Evolutionary conservation across 2,329 filamentous ascomycete genomes (phyloP).

Genomic region (Colletotrichum orchidophilum): DNA sequence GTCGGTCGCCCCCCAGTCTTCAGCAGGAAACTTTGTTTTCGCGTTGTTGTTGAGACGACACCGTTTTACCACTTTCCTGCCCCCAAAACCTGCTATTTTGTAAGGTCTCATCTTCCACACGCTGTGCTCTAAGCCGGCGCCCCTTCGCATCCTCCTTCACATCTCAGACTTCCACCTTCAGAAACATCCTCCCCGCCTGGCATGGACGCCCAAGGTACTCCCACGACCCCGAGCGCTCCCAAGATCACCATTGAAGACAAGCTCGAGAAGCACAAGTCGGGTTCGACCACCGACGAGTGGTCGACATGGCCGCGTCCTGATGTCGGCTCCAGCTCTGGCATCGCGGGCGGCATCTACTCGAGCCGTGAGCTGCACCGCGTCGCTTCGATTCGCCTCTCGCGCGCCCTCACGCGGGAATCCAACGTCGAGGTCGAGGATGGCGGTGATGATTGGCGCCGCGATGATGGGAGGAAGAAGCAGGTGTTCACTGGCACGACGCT

Average conservation of each 20-base stretch:
- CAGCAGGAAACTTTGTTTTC: neutral
- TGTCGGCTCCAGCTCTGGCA: slow-evolving; percentile 30
- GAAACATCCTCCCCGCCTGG: neutral
- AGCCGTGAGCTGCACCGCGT: slow-evolving; percentile 32
- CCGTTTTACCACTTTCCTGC: neutral
- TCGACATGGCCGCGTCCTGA: slow-evolving; percentile 7
- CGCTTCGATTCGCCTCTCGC: slow-evolving; percentile 36
- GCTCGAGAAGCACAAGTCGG: slow-evolving; percentile 15
- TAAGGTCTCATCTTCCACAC: neutral
- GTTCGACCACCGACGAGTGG: slow-evolving; percentile 25
- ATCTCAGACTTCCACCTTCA: too few species aligned
- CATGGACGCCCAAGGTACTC: neutral
- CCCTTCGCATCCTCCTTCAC: neutral
- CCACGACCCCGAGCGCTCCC: neutral
- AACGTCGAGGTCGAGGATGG: slow-evolving; percentile 39
- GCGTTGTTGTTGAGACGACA: neutral
- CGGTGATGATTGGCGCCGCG: slow-evolving; percentile 44
- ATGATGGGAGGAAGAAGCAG: slow-evolving; percentile 46
- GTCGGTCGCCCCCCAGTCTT: neutral
- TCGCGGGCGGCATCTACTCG: slow-evolving; percentile 36
- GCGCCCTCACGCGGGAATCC: slow-evolving; percentile 37
- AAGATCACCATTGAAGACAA: slow-evolving; percentile 31
- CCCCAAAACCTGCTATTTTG: slow-evolving; percentile 2
- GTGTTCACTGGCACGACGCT: slow-evolving; percentile 46
- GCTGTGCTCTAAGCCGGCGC: slow-evolving; percentile 23